Percentiles rank a stretch among this genome's conserved stretches.
These are phyloP conservation scores for Apiospora koreana DNA, from an alignment of 2,329 filamentous ascomycete genomes.

Conservation along the genomic window DNA sequence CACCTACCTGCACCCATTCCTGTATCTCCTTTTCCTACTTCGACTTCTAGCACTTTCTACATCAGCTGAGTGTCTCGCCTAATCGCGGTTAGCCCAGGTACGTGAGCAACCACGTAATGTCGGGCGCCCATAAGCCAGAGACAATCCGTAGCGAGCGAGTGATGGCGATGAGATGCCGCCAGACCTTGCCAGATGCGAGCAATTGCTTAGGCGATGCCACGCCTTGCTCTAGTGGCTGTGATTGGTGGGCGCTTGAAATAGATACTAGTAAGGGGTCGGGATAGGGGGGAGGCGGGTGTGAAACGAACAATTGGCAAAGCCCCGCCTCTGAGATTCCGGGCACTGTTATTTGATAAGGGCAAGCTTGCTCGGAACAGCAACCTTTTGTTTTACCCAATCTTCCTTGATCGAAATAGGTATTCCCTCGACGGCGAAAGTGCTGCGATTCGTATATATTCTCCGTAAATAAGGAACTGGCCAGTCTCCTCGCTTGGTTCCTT, in stretches of 20 bases:
- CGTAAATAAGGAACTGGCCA: no score
- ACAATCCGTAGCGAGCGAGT: not conserved
- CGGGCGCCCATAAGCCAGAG: constrained; percentile 4
- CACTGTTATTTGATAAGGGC: constrained; percentile 8
- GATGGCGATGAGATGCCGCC: not conserved
- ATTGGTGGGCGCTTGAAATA: constrained; percentile 7
- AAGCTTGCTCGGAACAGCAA: not conserved
- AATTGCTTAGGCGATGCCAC: constrained; percentile 8
- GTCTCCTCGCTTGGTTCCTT: no score
- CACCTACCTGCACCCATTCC: not conserved
- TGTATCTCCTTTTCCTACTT: not conserved
- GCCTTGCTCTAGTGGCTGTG: not conserved
- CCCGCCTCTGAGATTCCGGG: not conserved
- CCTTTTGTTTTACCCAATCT: not conserved
- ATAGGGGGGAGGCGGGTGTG: not conserved
- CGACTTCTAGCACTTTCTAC: constrained; percentile 7
- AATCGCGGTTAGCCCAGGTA: constrained; percentile 6
- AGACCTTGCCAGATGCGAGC: constrained; percentile 1
- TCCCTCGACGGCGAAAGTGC: no score
- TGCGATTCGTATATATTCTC: no score
- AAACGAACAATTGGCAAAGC: not conserved
- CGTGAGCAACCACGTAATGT: constrained; percentile 5
- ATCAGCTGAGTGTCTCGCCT: constrained; percentile 2
- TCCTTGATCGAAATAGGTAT: not conserved
- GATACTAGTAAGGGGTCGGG: not conserved